These are phyloP conservation scores for Draba incana DNA, from an alignment of 345 rosid genomes.

Conservation along the genomic window DNA sequence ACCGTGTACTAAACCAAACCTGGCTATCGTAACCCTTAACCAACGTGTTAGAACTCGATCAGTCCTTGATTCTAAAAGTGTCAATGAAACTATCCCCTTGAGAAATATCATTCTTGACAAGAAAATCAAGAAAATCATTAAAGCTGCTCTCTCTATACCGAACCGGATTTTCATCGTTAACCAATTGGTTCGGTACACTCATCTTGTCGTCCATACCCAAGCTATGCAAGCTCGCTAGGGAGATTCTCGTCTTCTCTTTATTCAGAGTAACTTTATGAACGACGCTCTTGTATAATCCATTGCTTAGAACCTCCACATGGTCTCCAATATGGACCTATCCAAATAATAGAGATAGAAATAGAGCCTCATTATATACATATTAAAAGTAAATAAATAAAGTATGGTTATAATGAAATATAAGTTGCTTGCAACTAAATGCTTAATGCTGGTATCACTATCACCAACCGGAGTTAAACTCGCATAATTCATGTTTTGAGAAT, in stretches of 20 bases:
- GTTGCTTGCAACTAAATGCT: too few relatives aligned
- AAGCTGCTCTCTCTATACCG: constrained; percentile 60
- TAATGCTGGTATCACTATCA: too few relatives aligned
- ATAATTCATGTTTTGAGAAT: too few relatives aligned
- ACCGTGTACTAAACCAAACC: constrained; percentile 25
- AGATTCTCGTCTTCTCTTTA: constrained; percentile 48
- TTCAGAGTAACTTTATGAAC: constrained; percentile 56
- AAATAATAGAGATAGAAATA: too few relatives aligned
- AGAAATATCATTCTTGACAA: constrained; percentile 51
- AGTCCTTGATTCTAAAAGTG: constrained; percentile 48
- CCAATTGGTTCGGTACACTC: constrained; percentile 56
- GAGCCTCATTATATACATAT: too few relatives aligned
- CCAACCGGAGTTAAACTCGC: too few relatives aligned
- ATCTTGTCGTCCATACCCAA: constrained; percentile 66
- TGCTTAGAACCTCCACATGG: constrained; percentile 71
- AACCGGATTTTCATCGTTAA: constrained; percentile 50
- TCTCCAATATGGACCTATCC: constrained; percentile 72
- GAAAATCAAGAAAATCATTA: constrained; percentile 62
- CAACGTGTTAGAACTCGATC: constrained; percentile 14
- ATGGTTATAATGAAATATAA: too few relatives aligned
- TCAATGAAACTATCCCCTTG: constrained; percentile 54
- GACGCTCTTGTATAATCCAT: constrained; percentile 63
- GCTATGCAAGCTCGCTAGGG: constrained; percentile 70
- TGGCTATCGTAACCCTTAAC: not conserved
- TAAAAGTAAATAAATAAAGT: too few relatives aligned